phyloP scores from a whole-genome alignment of 1,284 basidiomycete species.

The Meripilus lineatus region DNA sequence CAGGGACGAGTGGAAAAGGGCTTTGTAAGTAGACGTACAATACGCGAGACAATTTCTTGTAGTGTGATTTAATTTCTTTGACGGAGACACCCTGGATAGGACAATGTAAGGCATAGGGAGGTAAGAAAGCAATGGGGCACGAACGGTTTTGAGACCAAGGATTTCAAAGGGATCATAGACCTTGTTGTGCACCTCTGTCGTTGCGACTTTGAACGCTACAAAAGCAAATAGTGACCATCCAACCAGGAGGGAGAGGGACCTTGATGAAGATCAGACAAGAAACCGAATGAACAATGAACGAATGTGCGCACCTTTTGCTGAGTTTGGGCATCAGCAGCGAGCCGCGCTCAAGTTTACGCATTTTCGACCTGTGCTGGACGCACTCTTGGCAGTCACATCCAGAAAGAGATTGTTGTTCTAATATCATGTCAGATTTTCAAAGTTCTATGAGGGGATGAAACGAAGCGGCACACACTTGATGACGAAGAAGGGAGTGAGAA shows the following conservation, averaged over 20 bases:
- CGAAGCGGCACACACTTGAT: constrained; percentile 31
- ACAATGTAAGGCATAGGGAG: not conserved
- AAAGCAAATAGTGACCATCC: constrained; percentile 79
- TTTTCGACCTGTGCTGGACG: constrained; percentile 46
- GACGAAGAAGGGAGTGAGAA: constrained; percentile 52
- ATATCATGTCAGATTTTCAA: not conserved
- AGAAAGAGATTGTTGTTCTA: constrained; percentile 22
- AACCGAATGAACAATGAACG: not conserved
- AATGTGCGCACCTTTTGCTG: constrained; percentile 23
- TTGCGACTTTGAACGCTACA: constrained; percentile 65
- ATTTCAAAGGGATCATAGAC: constrained; percentile 96
- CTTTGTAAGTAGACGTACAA: constrained; percentile 58
- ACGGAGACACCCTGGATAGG: constrained; percentile 57
- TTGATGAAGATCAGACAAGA: constrained; percentile 1
- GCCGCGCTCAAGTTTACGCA: constrained; percentile 40
- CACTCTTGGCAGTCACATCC: constrained; percentile 72
- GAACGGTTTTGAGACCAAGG: constrained; percentile 74
- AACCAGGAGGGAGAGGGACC: constrained; percentile 44
- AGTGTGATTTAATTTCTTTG: constrained; percentile 96
- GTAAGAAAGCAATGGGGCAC: constrained; percentile 12
- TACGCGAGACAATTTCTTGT: constrained; percentile 88
- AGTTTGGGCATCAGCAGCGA: constrained; percentile 31
- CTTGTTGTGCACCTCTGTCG: constrained; percentile 56
- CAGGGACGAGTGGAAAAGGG: not conserved
- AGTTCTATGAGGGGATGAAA: not conserved